These are phyloP conservation scores for Oryza nivara DNA, from an alignment of 176 grass and related monocot species.

Conservation along the genomic window DNA sequence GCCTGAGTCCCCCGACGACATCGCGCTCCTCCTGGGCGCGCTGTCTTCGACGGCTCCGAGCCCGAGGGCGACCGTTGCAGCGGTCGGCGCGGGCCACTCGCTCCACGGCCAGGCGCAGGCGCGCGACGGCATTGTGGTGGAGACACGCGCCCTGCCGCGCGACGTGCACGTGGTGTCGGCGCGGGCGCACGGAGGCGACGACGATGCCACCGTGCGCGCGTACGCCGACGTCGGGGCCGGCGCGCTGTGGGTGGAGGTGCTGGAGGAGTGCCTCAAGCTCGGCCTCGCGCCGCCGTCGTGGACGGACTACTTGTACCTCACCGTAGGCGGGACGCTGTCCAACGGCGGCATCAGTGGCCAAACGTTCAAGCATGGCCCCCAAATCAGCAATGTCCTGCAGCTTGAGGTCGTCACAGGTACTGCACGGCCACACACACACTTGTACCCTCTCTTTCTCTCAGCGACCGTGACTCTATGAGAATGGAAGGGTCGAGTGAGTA, in stretches of 20 bases:
- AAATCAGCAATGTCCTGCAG: constrained; percentile 87
- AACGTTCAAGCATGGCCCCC: constrained; percentile 93
- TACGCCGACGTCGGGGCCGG: constrained; percentile 85
- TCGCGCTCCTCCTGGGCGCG: constrained; percentile 62
- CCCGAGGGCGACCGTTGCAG: constrained; percentile 52
- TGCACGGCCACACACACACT: constrained; percentile 5
- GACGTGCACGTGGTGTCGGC: constrained; percentile 30
- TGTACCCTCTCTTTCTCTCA: constrained; percentile 7
- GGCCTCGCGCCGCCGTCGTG: constrained; percentile 79
- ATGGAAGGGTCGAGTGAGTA: background rate
- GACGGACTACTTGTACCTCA: constrained; percentile 92
- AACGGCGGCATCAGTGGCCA: constrained; percentile 93
- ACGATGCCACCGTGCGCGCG: background rate
- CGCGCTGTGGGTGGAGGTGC: constrained; percentile 80
- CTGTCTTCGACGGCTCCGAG: constrained; percentile 39
- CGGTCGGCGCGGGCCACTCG: constrained; percentile 74
- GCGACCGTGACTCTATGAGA: background rate
- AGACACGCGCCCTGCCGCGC: constrained; percentile 64
- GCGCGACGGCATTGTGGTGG: constrained; percentile 78
- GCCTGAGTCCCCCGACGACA: constrained; percentile 56
- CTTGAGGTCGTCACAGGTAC: constrained; percentile 87
- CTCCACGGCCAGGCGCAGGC: constrained; percentile 83
- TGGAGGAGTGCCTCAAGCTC: constrained; percentile 69
- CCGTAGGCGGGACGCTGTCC: constrained; percentile 88
- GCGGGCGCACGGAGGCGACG: background rate